Conservation (phyloP, 768 basidiomycete genomes). For the Rhodosporidiobolus odoratus region DNA sequence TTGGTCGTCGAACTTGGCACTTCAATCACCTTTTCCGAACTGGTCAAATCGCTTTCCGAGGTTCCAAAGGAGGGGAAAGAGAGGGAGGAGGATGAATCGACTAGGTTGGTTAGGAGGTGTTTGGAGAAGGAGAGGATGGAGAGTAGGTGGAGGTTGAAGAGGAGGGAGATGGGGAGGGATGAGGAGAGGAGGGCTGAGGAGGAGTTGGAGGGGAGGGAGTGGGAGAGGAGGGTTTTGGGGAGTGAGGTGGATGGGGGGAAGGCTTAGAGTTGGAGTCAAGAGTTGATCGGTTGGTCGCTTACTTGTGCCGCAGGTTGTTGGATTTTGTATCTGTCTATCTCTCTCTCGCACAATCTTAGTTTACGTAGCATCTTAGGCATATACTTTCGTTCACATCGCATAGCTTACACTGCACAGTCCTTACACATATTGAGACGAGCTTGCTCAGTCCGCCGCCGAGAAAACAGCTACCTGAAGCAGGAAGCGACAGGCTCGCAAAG, state of each 20-base stretch:
- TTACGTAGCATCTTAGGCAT: no score
- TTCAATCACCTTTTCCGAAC: background rate
- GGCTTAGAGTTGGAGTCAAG: no score
- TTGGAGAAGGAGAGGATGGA: conserved; percentile 6
- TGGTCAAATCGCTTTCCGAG: background rate
- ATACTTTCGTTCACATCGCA: no score
- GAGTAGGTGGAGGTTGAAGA: background rate
- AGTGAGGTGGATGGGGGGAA: background rate
- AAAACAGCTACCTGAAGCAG: no score
- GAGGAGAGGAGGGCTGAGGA: conserved; percentile 13
- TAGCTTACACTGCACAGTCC: no score
- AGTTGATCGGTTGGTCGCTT: background rate
- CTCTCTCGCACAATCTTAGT: no score
- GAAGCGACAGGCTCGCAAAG: no score
- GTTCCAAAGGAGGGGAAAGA: background rate
- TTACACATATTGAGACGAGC: no score
- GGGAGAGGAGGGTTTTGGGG: conserved; percentile 9
- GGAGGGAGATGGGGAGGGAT: conserved; percentile 1
- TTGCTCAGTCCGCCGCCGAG: no score
- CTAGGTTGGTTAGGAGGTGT: background rate
- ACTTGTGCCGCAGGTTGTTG: background rate
- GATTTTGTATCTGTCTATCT: no score
- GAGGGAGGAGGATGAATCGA: background rate
- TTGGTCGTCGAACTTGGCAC: conserved; percentile 3
- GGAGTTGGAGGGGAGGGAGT: conserved; percentile 12